phyloP scores from a whole-genome alignment of 768 basidiomycete species.

The Kwoniella sp. region DNA sequence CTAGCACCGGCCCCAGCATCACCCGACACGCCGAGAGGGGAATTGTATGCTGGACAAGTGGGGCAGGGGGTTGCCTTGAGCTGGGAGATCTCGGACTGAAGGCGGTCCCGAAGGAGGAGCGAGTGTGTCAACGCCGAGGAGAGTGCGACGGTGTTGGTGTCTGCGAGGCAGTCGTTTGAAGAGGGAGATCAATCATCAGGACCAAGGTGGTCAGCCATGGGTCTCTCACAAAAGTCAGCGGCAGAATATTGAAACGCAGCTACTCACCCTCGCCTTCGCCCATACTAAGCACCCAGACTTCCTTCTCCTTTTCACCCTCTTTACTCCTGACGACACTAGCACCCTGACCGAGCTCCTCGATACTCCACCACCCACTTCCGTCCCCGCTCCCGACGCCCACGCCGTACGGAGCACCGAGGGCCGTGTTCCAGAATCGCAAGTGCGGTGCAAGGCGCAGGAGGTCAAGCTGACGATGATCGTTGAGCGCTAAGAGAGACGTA shows the following conservation, averaged over 20 bases:
- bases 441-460: slow-evolving; percentile 17
- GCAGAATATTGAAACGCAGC: neutral
- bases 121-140: slow-evolving; percentile 43
- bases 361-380: slow-evolving; percentile 41
- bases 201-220: neutral
- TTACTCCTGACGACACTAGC: slow-evolving; percentile 41
- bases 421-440: slow-evolving; percentile 31
- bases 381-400: slow-evolving; percentile 16
- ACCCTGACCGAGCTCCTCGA: slow-evolving; percentile 48
- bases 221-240: neutral
- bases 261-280: slow-evolving; percentile 33
- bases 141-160: slow-evolving; percentile 22
- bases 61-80: slow-evolving; percentile 21
- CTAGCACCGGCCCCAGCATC: neutral
- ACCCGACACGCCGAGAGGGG: neutral
- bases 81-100: slow-evolving; percentile 26
- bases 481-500: slow-evolving; percentile 7
- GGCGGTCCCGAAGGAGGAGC: slow-evolving; percentile 40
- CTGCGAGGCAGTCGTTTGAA: slow-evolving; percentile 10
- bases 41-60: slow-evolving; percentile 1
- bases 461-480: slow-evolving; percentile 17
- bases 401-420: slow-evolving; percentile 9
- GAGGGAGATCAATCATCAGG: neutral
- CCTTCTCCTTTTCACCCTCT: slow-evolving; percentile 32
- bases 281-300: slow-evolving; percentile 46